A percentile compares a stretch with the other conserved stretches of the same genome.
Conservation (phyloP, 108 stramenopile genomes). For the Conticribra weissflogii region DNA sequence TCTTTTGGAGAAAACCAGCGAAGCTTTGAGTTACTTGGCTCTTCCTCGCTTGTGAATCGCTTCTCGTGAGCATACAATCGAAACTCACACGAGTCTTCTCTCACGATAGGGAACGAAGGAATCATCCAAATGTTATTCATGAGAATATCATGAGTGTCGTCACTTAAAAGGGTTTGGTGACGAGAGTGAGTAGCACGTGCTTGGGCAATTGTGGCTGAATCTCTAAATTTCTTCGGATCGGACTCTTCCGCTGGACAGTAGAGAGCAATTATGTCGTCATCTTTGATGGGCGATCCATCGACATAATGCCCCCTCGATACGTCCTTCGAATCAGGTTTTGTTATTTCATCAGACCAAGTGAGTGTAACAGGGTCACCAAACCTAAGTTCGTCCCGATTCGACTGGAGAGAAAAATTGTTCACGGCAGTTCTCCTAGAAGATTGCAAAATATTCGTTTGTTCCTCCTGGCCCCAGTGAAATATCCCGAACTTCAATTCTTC, state of each 20-base stretch:
- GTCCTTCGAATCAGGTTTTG: conserved; percentile 4
- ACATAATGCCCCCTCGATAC: conserved; percentile 4
- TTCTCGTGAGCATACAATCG: conserved; percentile 25
- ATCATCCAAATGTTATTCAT: conserved; percentile 49
- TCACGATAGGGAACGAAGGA: conserved; percentile 55
- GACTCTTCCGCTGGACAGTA: conserved; percentile 23
- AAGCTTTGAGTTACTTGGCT: neutral
- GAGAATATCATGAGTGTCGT: neutral
- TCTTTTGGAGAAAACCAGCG: neutral
- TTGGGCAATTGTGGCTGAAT: conserved; percentile 62
- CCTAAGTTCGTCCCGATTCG: neutral
- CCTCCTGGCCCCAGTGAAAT: neutral
- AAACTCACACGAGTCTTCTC: conserved; percentile 54
- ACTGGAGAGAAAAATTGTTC: too few relatives aligned
- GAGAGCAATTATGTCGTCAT: conserved; percentile 44
- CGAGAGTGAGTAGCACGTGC: conserved; percentile 38
- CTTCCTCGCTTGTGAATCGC: neutral
- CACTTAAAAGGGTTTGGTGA: conserved; percentile 1
- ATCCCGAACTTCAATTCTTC: conserved; percentile 21
- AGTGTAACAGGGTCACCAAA: neutral
- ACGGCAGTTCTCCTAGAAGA: too few relatives aligned
- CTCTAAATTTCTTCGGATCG: conserved; percentile 32
- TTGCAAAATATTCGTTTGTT: neutral
- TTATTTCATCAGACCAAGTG: neutral
- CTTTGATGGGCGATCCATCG: conserved; percentile 9